These are phyloP conservation scores for Linanthus parryae DNA, from an alignment of 148 eudicot genomes.

Conservation along the genomic window DNA sequence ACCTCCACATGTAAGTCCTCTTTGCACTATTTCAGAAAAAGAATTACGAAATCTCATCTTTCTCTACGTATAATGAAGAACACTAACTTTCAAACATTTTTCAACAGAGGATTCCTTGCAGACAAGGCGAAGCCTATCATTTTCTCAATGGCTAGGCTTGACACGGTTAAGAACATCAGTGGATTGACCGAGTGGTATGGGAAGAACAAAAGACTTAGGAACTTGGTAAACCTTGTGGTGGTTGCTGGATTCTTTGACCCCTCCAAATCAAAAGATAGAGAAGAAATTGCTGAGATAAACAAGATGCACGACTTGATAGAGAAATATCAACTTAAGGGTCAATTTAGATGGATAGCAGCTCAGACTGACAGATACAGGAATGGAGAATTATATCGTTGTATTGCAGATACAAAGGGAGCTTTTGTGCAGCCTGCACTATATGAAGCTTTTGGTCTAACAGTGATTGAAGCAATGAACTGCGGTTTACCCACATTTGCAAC, in stretches of 20 bases:
- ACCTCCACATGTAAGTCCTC: conserved; percentile 57
- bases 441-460: conserved; percentile 66
- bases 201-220: conserved; percentile 40
- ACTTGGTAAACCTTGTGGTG: conserved; percentile 45
- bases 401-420: conserved; percentile 60
- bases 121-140: conserved; percentile 53
- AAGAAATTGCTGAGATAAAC: conserved; percentile 57
- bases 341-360: conserved; percentile 64
- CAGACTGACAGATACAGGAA: conserved; percentile 56
- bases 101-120: conserved; percentile 50
- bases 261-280: conserved; percentile 59
- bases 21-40: too few relatives aligned
- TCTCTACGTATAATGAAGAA: neutral
- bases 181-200: conserved; percentile 59
- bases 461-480: conserved; percentile 67
- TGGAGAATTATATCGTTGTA: conserved; percentile 50
- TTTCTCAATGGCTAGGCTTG: conserved; percentile 74
- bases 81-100: neutral
- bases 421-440: conserved; percentile 73
- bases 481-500: conserved; percentile 69
- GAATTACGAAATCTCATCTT: too few relatives aligned
- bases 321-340: conserved; percentile 53
- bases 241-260: conserved; percentile 59
- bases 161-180: conserved; percentile 61
- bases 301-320: conserved; percentile 47